phyloP scores from a whole-genome alignment of 2,329 filamentous ascomycete species.

The Pyricularia sp. region DNA sequence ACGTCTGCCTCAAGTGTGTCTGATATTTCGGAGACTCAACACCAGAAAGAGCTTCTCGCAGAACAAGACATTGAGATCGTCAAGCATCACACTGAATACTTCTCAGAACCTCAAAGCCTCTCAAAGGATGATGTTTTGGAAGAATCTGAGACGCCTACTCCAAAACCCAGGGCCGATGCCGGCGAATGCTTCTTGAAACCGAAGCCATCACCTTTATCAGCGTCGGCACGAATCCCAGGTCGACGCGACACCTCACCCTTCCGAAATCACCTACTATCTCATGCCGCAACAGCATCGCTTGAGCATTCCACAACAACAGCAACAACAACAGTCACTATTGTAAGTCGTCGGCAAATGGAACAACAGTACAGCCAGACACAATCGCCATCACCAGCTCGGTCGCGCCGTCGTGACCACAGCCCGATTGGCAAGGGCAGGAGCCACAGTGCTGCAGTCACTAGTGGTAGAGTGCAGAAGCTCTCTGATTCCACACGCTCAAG shows the following conservation, averaged over 20 bases:
- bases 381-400: slow-evolving; percentile 10
- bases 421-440: slow-evolving; percentile 18
- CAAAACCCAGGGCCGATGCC: slow-evolving; percentile 11
- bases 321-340: slow-evolving; percentile 17
- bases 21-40: slow-evolving; percentile 26
- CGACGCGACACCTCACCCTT: slow-evolving; percentile 15
- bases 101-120: neutral
- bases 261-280: neutral
- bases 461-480: slow-evolving; percentile 34
- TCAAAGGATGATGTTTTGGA: slow-evolving; percentile 6
- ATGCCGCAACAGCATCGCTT: neutral
- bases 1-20: slow-evolving; percentile 33
- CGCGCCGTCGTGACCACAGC: slow-evolving; percentile 19
- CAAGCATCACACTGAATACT: slow-evolving; percentile 3
- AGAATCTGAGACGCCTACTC: slow-evolving; percentile 13
- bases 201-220: slow-evolving; percentile 8
- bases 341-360: neutral
- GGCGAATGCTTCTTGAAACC: slow-evolving; percentile 12
- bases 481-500: slow-evolving; percentile 27
- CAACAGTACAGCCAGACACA: slow-evolving; percentile 1
- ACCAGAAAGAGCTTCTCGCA: slow-evolving; percentile 6
- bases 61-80: slow-evolving; percentile 7
- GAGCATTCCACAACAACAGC: slow-evolving; percentile 12
- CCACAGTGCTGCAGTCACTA: slow-evolving; percentile 31
- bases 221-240: slow-evolving; percentile 10